These are phyloP conservation scores for Hemisphaericaspora xylofermentans DNA, from an alignment of 1,139 yeast genomes.

Conservation along the genomic window DNA sequence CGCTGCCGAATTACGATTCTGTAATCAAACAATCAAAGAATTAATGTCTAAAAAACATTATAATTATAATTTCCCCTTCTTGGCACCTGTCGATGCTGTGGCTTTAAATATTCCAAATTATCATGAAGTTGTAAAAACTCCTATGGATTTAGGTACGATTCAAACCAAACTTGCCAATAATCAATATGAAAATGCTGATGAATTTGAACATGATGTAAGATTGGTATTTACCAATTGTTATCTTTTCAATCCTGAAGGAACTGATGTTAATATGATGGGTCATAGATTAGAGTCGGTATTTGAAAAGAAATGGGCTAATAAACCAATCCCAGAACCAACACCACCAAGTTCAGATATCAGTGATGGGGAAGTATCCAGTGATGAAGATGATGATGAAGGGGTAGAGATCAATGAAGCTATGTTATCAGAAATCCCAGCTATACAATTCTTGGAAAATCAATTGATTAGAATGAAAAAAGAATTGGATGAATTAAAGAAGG, in stretches of 20 bases:
- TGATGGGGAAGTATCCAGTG: slow-evolving; percentile 45
- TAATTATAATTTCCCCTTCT: slow-evolving; percentile 81
- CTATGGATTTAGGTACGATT: slow-evolving; percentile 93
- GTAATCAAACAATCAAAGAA: slow-evolving; percentile 81
- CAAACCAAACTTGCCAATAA: slow-evolving; percentile 78
- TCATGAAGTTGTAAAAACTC: slow-evolving; percentile 77
- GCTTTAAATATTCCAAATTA: slow-evolving; percentile 92
- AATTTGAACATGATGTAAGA: slow-evolving; percentile 79
- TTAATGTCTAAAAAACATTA: slow-evolving; percentile 80
- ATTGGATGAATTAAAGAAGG: slow-evolving; percentile 74
- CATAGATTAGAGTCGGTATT: slow-evolving; percentile 83
- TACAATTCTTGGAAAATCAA: slow-evolving; percentile 84
- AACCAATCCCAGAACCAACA: slow-evolving; percentile 74
- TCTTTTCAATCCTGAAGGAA: slow-evolving; percentile 90
- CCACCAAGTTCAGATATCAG: slow-evolving; percentile 36
- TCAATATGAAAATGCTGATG: slow-evolving; percentile 85
- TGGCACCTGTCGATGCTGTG: slow-evolving; percentile 93
- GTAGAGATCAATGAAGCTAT: slow-evolving; percentile 72
- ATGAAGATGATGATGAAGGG: slow-evolving; percentile 56
- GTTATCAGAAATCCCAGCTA: slow-evolving; percentile 79
- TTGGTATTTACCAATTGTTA: slow-evolving; percentile 88
- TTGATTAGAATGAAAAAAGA: slow-evolving; percentile 82
- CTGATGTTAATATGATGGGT: slow-evolving; percentile 95
- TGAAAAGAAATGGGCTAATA: slow-evolving; percentile 84
- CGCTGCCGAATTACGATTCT: slow-evolving; percentile 86